These are phyloP conservation scores for Pichia sp. DNA, from an alignment of 1,139 yeast genomes.

Conservation along the genomic window DNA sequence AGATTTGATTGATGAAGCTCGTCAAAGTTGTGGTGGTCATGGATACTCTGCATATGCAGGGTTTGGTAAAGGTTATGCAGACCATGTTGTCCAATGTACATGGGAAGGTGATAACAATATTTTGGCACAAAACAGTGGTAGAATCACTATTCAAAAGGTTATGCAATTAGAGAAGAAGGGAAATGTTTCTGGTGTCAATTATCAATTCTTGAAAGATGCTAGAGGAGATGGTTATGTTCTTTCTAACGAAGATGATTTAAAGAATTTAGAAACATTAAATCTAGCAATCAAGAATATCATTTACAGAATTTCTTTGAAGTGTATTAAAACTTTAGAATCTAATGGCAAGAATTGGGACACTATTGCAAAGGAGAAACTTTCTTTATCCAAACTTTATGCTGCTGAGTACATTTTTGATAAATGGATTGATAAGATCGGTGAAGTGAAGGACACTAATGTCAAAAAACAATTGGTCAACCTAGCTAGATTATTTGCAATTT, in stretches of 20 bases:
- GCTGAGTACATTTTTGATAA: conserved; percentile 51
- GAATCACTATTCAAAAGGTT: conserved; percentile 63
- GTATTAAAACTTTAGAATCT: conserved; percentile 42
- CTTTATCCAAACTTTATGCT: conserved; percentile 62
- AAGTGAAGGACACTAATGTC: conserved; percentile 24
- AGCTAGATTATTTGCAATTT: conserved; percentile 62
- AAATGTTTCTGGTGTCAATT: conserved; percentile 24
- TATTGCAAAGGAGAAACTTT: conserved; percentile 58
- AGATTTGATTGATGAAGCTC: conserved; percentile 76
- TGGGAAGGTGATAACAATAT: conserved; percentile 98
- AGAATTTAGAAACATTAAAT: conserved; percentile 32
- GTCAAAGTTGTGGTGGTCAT: conserved; percentile 98
- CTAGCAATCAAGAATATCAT: conserved; percentile 44
- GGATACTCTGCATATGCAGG: conserved; percentile 92
- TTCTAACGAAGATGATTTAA: conserved; percentile 33
- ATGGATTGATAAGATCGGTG: conserved; percentile 37
- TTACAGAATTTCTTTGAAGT: conserved; percentile 46
- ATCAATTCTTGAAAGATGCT: conserved; percentile 28
- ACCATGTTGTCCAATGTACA: conserved; percentile 95
- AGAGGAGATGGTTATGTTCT: conserved; percentile 33
- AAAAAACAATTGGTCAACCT: conserved; percentile 44
- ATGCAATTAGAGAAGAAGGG: conserved; percentile 37
- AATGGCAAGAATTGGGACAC: conserved; percentile 52
- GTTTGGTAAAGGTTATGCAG: conserved; percentile 83
- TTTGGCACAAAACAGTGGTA: conserved; percentile 79